Evolutionary conservation across 2,329 filamentous ascomycete genomes (phyloP).

Genomic region (Talaromyces sp.): DNA sequence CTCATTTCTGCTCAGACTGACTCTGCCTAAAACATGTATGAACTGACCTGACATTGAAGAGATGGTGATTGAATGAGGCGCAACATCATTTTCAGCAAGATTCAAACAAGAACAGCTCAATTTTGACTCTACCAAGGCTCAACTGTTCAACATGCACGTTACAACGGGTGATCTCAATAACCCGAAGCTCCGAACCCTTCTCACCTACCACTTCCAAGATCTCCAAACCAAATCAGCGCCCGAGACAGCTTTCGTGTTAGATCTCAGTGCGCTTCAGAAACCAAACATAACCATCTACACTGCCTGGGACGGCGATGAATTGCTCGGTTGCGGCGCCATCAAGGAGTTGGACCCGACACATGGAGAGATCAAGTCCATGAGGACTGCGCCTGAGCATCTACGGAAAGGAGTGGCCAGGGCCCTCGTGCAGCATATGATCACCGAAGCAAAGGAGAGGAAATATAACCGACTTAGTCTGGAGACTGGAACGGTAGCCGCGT

Average conservation of each 20-base stretch:
- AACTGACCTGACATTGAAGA: background rate
- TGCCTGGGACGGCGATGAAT: background rate
- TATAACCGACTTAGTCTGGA: background rate
- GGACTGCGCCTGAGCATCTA: background rate
- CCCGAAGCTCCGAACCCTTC: background rate
- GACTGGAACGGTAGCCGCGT: background rate
- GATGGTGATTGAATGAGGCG: background rate
- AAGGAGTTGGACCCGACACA: background rate
- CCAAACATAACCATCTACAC: conserved; percentile 1
- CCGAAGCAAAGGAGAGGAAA: background rate
- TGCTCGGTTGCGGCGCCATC: conserved; percentile 1
- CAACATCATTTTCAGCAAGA: background rate
- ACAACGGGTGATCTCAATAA: background rate
- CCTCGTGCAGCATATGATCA: background rate
- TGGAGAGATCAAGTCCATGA: conserved; percentile 6
- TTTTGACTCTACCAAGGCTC: background rate
- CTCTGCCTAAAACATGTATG: background rate
- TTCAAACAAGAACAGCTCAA: too few species aligned
- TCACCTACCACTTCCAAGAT: background rate
- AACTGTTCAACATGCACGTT: conserved; percentile 37
- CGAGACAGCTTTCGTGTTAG: background rate
- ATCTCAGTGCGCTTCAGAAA: background rate
- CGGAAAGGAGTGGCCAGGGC: background rate
- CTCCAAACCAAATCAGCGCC: background rate
- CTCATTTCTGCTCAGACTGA: background rate